phyloP scores from a whole-genome alignment of 2,329 filamentous ascomycete genomes.

The Coniochaeta sp. region DNA sequence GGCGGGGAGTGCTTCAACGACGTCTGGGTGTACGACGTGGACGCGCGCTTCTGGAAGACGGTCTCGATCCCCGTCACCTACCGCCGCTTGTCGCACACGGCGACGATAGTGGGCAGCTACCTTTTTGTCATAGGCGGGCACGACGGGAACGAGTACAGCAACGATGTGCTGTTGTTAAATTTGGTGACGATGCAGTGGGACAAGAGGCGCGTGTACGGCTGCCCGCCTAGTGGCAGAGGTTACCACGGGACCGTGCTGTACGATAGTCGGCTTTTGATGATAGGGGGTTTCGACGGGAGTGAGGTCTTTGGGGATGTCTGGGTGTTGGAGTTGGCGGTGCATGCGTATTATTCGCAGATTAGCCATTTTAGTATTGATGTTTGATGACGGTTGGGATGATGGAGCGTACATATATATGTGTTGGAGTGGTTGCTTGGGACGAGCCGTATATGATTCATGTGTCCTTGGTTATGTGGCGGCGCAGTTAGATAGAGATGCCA shows the following conservation, averaged over 20 bases:
- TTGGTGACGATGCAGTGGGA: slow-evolving; percentile 72
- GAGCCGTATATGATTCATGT: too few species aligned
- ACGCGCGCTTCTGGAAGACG: slow-evolving; percentile 50
- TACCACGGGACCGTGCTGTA: slow-evolving; percentile 62
- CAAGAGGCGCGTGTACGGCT: slow-evolving; percentile 56
- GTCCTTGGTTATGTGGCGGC: too few species aligned
- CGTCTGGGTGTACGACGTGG: slow-evolving; percentile 67
- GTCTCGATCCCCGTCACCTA: slow-evolving; percentile 55
- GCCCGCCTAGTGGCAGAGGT: slow-evolving; percentile 54
- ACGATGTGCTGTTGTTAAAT: slow-evolving; percentile 62
- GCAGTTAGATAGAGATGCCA: too few species aligned
- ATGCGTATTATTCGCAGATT: slow-evolving; percentile 68
- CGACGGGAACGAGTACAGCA: slow-evolving; percentile 63
- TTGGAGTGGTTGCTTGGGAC: too few species aligned
- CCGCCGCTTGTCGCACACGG: slow-evolving; percentile 60
- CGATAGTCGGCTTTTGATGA: slow-evolving; percentile 56
- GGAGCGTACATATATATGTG: too few species aligned
- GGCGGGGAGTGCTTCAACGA: slow-evolving; percentile 67
- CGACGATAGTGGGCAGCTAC: slow-evolving; percentile 63
- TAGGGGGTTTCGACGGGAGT: slow-evolving; percentile 61
- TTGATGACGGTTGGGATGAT: too few species aligned
- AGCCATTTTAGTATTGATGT: slow-evolving; percentile 67
- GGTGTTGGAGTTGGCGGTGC: slow-evolving; percentile 61
- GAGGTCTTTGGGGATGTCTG: slow-evolving; percentile 64
- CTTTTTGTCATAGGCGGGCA: slow-evolving; percentile 65